Evolutionary conservation across 2,329 filamentous ascomycete genomes (phyloP), one percentile per base, ranked within the genome.

Genomic region (Simplicillium sp.): DNA sequence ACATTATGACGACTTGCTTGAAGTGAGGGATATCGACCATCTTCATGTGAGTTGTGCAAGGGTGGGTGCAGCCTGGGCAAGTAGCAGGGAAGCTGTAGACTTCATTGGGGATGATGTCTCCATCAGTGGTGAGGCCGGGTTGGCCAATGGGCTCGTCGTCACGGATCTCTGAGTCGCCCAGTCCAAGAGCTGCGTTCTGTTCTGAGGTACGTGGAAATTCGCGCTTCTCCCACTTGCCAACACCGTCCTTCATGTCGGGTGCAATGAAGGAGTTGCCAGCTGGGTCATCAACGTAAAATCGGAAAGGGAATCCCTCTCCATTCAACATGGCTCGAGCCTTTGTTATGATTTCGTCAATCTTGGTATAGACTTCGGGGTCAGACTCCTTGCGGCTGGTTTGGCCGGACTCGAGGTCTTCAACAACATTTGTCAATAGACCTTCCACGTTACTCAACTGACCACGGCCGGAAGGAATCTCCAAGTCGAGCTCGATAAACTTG

Each of bases 21-120:
- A 98, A 98, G 66, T 95, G 84, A 1, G 92, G 92, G 47, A 98
- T 96, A 54, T 94, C 87, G 43, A 97, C 87, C 82, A 95, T 94
- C 70, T 96, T 95, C 87, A 96, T 96, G 63, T 95, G 89, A 9
- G 94, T 94, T 4, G 80, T 80, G 65, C 89, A 96, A 4, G 79
- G 68, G 62, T 85, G 85, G 55, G 82, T 81, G 70, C 92, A 98
- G 46, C 87, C 90, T 1, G 92, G 92, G 61, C 92, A 98, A 43
- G 80, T 85, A 7, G 89, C 83, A 3, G 90, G 90, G 66, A 98
- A 92, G 44, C 80, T 82, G 68, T 97, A 97, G 20, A 96, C 84
- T 60, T 95, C 84, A 59, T 94, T 84, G 48, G 94, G 87, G 37
- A 92, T 73, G 52, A 97, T 92, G n/a, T 94, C 84, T 25, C 86